Evolutionary conservation across 768 basidiomycete genomes (phyloP), one percentile per base, ranked within the genome.

Genomic region (Panellus pusillus): DNA sequence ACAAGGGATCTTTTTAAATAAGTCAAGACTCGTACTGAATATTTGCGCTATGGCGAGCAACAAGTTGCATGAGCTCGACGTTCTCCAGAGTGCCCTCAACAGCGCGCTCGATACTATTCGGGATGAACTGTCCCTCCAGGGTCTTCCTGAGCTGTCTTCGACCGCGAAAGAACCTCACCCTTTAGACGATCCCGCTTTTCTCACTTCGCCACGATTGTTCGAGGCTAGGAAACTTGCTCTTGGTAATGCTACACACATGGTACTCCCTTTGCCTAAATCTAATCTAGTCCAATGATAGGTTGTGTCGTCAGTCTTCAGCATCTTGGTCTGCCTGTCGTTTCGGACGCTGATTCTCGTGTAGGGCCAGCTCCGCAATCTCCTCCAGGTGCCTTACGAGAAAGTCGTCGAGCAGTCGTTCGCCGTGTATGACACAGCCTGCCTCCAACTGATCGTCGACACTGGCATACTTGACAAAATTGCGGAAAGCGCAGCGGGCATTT

Each of bases 311-410:
- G 24, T 24, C 24, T 24, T 6, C 6, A 6, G 6, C 24, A 24
- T 24, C 24, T 24, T 24, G 24, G 6, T 24, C 24, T 24, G 6
- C 24, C 24, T 24, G 24, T 24, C 24, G 24, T 24, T 24, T 24
- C 24, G 3, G 2, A 24, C 24, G 24, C 24, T 24, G 24, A 24
- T 24, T 24, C 24, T 2, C 24, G 24, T 9, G 8, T 17, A 41
- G 48, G 39, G 48, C 3, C 48, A 50, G 29, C 48, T 50, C 9
- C 39, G 48, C 13, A 50, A 50, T 35, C 39, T 50, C 24, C 48
- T 50, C 2, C 48, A 50, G 35, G 39, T 42, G 17, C 48, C 48
- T 3, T 50, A 32, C 15, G 48, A 50, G 17, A 50, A 50, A 15
- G 40, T 50, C 9, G n/a, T 50, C 1, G 39, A 50, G 20, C 48